Conservation (phyloP, 2,329 filamentous ascomycete species). For the Penicillium sp. region DNA sequence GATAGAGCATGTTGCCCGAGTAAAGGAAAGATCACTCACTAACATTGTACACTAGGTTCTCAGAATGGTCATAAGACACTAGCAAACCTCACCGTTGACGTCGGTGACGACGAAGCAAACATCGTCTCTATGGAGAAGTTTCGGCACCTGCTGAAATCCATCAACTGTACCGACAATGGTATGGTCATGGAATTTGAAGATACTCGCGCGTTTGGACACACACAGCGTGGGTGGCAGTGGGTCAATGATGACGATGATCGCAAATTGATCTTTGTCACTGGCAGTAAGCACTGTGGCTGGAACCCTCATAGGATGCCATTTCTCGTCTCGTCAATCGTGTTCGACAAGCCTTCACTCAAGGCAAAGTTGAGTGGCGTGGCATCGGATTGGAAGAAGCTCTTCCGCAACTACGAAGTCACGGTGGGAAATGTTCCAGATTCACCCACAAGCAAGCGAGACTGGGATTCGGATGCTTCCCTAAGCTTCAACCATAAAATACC, state of each 20-base stretch:
- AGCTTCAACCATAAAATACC: conserved; percentile 15
- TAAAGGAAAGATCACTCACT: not conserved
- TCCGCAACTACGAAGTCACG: conserved; percentile 19
- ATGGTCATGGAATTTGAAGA: conserved; percentile 14
- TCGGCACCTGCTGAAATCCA: conserved; percentile 9
- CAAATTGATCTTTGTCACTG: conserved; percentile 19
- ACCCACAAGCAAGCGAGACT: conserved; percentile 3
- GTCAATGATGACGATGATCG: conserved; percentile 16
- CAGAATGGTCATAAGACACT: conserved; percentile 13
- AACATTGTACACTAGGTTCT: conserved; percentile 4
- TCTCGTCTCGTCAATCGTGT: conserved; percentile 14
- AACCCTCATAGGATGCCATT: conserved; percentile 19
- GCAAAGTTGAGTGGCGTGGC: conserved; percentile 13
- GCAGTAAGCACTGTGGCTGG: conserved; percentile 21
- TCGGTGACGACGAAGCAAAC: conserved; percentile 13
- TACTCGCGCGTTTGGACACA: conserved; percentile 10
- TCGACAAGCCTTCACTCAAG: conserved; percentile 11
- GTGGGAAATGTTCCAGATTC: conserved; percentile 7
- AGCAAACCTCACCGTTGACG: conserved; percentile 16
- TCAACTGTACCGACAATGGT: conserved; percentile 15
- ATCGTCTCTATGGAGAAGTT: conserved; percentile 19
- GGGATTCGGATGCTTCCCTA: conserved; percentile 9
- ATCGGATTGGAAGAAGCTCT: conserved; percentile 17
- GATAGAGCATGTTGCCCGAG: not conserved
- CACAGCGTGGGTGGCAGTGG: conserved; percentile 18